Conservation (phyloP, 129 eudicot genomes). For the Lactuca saligna region DNA sequence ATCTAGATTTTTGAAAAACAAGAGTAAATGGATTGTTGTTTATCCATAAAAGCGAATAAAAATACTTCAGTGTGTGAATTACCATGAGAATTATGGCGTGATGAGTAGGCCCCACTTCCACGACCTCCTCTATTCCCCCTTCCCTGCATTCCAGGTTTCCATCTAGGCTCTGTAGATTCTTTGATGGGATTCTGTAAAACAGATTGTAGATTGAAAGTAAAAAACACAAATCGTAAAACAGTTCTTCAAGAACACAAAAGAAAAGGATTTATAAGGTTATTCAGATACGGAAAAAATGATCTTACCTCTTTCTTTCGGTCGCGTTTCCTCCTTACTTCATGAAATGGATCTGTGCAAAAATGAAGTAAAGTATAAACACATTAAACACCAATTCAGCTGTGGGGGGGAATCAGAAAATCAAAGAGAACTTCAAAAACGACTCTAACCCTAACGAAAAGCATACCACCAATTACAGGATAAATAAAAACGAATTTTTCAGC, state of each 20-base stretch:
- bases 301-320: conserved; percentile 82
- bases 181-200: conserved; percentile 47
- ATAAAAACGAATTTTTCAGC: neutral
- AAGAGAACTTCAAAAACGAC: conserved; percentile 17
- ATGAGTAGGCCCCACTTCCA: conserved; percentile 57
- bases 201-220: neutral
- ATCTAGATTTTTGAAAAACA: conserved; percentile 36
- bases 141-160: conserved; percentile 77
- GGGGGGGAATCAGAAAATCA: neutral
- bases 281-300: neutral
- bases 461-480: conserved; percentile 10
- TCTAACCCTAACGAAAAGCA: conserved; percentile 17
- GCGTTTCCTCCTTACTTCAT: conserved; percentile 85
- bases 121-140: conserved; percentile 64
- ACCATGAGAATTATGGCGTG: conserved; percentile 64
- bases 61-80: conserved; percentile 22
- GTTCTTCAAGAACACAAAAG: neutral
- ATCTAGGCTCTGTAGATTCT: conserved; percentile 60
- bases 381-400: conserved; percentile 21
- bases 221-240: neutral
- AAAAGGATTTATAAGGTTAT: neutral
- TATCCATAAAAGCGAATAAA: neutral
- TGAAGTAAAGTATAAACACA: conserved; percentile 23
- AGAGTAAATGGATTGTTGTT: neutral
- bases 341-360: conserved; percentile 72